Evolutionary conservation across 106 monocot genomes (phyloP), one percentile per base, ranked within the genome.

Genomic region (Gastrodia elata): DNA sequence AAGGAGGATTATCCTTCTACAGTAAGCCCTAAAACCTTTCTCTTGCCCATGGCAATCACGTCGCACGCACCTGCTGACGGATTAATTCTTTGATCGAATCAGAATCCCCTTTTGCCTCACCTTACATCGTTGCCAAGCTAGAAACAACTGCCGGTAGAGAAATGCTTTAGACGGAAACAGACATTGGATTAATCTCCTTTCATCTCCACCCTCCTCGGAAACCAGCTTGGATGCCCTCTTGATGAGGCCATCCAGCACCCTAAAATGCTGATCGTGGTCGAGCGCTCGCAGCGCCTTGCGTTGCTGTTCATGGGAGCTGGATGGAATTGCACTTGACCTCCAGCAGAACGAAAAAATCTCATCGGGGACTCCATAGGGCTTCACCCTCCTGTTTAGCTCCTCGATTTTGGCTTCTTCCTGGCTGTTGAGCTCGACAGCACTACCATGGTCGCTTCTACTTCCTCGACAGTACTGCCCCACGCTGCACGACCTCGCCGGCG

Each of bases 181-280:
- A 15, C 71, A 44, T 71, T 1, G 20, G 30, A 74, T 72, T 72
- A 32, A 44, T 70, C 28, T 65, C 44, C 8, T 42, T 56, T 39
- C 79, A 2, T 10, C 82, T 3, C 44, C 52, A 33, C 16, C 57
- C 25, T 68, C 43, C 18, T 40, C 77, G 27, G 71, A 77, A 10
- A 87, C 78, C 48, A 87, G 46, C 77, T 69, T 77, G n/a, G 93
- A 87, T 8, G 90, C 87, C 41, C 83, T 87, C 82, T 84, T 90
- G 24, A 94, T 83, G 22, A 94, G 74, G 11, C 84, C 87, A 25
- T 90, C 93, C 27, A 94, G 84, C 69, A 79, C 78, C 67, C 58
- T 64, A 39, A 86, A 79, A 44, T 78, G 57, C 73, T 38, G 71
- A 32, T 94, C 93, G 40, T 85, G 75, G 43, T 90, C 89, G 6